Percentiles rank a stretch among this genome's conserved stretches.
These are phyloP conservation scores for Talaromyces sp. DNA, from an alignment of 2,329 filamentous ascomycete genomes.

Conservation along the genomic window DNA sequence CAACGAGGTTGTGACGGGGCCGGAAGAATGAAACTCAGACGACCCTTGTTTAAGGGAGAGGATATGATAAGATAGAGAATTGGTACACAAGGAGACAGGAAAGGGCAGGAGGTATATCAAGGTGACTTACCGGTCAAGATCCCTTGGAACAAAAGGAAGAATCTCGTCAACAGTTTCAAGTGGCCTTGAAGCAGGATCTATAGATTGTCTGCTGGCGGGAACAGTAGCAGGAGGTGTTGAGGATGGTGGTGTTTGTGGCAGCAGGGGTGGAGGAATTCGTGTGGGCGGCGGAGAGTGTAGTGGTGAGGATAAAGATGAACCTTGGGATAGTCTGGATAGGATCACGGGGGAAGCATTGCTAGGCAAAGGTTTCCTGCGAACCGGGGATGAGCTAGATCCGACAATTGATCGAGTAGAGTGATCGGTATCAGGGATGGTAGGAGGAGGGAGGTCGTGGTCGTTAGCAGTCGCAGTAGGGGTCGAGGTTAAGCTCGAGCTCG, in stretches of 20 bases:
- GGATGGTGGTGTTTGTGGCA: constrained; percentile 2
- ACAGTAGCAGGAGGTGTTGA: neutral
- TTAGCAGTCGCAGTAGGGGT: neutral
- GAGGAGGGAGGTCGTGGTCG: constrained; percentile 6
- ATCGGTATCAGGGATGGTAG: constrained; percentile 7
- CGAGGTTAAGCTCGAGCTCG: neutral
- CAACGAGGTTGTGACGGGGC: neutral
- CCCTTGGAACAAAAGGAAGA: constrained; percentile 15
- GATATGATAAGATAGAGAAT: neutral
- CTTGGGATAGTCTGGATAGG: constrained; percentile 21
- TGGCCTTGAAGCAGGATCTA: constrained; percentile 8
- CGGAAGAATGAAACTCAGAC: neutral
- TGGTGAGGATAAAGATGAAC: constrained; percentile 2
- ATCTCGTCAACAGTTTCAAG: constrained; percentile 16
- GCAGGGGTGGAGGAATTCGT: constrained; percentile 9
- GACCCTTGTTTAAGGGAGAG: neutral
- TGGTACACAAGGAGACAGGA: neutral
- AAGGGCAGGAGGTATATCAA: neutral
- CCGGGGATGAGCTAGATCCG: constrained; percentile 39
- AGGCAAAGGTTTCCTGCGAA: constrained; percentile 53
- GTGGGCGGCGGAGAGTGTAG: constrained; percentile 18
- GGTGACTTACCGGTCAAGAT: constrained; percentile 16
- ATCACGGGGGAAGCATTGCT: constrained; percentile 46
- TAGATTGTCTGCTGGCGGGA: neutral
- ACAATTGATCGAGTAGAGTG: constrained; percentile 25